Evolutionary conservation across 2,329 filamentous ascomycete species (phyloP).

Genomic region (Trichoderma semiorbis): DNA sequence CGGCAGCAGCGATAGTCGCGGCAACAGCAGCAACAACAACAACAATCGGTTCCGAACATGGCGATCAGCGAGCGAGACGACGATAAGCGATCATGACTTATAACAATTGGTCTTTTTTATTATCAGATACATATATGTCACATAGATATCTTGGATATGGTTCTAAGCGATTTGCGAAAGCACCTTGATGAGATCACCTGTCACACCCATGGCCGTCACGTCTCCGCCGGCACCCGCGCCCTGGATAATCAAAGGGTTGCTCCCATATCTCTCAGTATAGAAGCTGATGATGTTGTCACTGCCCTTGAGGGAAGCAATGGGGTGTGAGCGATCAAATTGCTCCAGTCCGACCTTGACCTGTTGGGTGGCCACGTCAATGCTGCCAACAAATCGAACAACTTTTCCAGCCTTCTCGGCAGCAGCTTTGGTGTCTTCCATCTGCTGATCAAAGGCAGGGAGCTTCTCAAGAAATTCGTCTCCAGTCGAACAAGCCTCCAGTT

Average conservation of each 20-base stretch:
- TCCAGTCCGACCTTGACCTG: constrained; percentile 89
- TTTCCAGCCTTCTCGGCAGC: constrained; percentile 83
- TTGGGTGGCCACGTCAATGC: constrained; percentile 78
- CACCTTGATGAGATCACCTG: constrained; percentile 88
- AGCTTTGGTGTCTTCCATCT: constrained; percentile 86
- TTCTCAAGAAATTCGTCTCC: constrained; percentile 83
- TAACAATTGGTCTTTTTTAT: neutral
- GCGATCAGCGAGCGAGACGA: neutral
- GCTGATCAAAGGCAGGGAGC: constrained; percentile 76
- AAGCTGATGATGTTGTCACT: constrained; percentile 99
- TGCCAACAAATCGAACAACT: constrained; percentile 91
- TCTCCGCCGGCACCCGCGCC: constrained; percentile 92
- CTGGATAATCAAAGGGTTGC: constrained; percentile 89
- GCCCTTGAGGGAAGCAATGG: constrained; percentile 91
- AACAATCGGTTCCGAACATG: neutral
- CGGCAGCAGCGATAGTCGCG: neutral
- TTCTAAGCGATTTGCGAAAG: constrained; percentile 61
- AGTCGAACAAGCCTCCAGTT: constrained; percentile 71
- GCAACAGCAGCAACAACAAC: neutral
- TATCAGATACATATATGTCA: neutral
- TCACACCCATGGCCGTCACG: constrained; percentile 96
- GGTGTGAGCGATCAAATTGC: constrained; percentile 81
- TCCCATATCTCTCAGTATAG: constrained; percentile 91
- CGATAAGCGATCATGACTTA: neutral
- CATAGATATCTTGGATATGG: neutral